phyloP scores from a whole-genome alignment of 441 rosid species.

The Bruguiera hainesii region DNA sequence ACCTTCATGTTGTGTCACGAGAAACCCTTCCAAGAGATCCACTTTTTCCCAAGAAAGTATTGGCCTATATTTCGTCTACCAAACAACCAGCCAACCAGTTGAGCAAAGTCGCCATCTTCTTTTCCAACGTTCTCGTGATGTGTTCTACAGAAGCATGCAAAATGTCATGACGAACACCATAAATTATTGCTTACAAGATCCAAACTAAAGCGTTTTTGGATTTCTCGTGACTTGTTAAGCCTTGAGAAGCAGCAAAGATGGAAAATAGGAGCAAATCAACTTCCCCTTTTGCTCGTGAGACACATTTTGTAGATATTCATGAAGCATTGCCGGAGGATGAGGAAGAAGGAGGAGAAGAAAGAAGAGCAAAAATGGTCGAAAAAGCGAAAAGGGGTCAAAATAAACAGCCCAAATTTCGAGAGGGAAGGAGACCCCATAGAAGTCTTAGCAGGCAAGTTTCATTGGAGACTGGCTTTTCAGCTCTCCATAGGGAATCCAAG shows the following conservation, averaged over 20 bases:
- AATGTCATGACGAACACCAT: background rate
- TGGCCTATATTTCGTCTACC: conserved; percentile 33
- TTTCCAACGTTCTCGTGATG: conserved; percentile 29
- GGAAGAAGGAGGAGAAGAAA: conserved; percentile 40
- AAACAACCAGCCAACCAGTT: conserved; percentile 13
- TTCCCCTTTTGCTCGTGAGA: conserved; percentile 22
- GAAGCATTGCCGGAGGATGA: conserved; percentile 49
- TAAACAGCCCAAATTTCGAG: conserved; percentile 35
- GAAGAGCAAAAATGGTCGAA: conserved; percentile 17
- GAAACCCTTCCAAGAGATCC: conserved; percentile 32
- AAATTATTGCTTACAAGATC: background rate
- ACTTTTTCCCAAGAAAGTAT: conserved; percentile 32
- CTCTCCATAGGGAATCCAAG: conserved; percentile 43
- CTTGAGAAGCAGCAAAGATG: conserved; percentile 27
- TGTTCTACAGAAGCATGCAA: conserved; percentile 9
- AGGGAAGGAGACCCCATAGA: conserved; percentile 37
- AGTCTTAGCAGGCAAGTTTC: conserved; percentile 74
- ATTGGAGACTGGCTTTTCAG: conserved; percentile 80
- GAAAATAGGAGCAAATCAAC: conserved; percentile 22
- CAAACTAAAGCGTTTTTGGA: background rate
- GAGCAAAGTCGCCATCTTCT: conserved; percentile 1
- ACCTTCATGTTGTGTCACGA: conserved; percentile 35
- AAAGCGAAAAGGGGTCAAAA: conserved; percentile 29
- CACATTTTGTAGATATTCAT: conserved; percentile 61
- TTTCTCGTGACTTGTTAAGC: background rate